Evolutionary conservation across 2,329 filamentous ascomycete genomes (phyloP).

Genomic region (Sclerotinia spermophila): DNA sequence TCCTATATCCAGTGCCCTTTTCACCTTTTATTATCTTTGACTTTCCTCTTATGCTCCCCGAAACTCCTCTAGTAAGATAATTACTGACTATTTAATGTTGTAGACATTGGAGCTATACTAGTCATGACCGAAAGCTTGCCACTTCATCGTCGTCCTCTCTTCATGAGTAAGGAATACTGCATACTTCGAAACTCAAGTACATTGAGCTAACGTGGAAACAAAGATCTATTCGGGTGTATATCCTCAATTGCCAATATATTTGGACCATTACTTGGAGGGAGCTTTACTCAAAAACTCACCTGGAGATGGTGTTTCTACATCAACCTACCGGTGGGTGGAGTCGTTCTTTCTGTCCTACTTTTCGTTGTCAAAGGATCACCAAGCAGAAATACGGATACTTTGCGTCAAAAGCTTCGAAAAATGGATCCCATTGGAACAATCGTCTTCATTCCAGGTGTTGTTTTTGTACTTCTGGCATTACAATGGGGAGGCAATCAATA

Average conservation of each 20-base stretch:
- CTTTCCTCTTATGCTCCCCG: background rate
- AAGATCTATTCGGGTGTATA: constrained; percentile 38
- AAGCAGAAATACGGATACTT: background rate
- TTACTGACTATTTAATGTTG: background rate
- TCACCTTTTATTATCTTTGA: background rate
- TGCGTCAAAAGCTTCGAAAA: constrained; percentile 14
- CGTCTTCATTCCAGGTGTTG: constrained; percentile 36
- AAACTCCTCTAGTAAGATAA: background rate
- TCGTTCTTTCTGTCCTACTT: constrained; percentile 9
- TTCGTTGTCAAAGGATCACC: background rate
- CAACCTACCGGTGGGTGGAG: constrained; percentile 14
- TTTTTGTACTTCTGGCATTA: constrained; percentile 37
- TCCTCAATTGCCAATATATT: constrained; percentile 43
- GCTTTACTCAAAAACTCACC: constrained; percentile 40
- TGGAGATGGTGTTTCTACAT: constrained; percentile 36
- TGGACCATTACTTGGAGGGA: constrained; percentile 36
- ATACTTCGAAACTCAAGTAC: background rate
- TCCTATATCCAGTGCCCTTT: background rate
- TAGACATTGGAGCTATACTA: constrained; percentile 29
- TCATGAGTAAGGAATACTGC: background rate
- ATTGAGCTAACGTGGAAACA: background rate
- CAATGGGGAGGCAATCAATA: constrained; percentile 38
- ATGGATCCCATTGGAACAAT: constrained; percentile 38
- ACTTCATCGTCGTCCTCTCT: constrained; percentile 21
- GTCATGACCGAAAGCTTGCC: constrained; percentile 26